A percentile compares a stretch with the other conserved stretches of the same genome.
phyloP scores from a whole-genome alignment of 306 rosid genomes.

The Psophocarpus tetragonolobus region DNA sequence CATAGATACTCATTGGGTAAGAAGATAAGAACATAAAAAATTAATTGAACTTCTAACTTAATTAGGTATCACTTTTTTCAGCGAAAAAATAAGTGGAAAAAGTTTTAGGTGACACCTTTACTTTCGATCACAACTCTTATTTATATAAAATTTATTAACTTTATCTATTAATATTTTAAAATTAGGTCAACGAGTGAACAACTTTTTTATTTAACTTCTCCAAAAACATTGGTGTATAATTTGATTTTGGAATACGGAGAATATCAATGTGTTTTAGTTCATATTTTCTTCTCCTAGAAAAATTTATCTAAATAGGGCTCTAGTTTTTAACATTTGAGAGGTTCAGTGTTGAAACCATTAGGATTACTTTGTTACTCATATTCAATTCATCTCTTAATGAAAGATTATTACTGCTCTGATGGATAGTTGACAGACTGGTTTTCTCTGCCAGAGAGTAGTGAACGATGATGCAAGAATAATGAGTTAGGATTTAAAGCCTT shows the following conservation, averaged over 20 bases:
- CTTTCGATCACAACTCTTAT: too few species aligned
- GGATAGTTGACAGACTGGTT: background rate
- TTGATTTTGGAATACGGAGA: background rate
- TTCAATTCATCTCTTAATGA: background rate
- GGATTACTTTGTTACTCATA: background rate
- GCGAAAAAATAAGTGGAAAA: too few species aligned
- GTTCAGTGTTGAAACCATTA: background rate
- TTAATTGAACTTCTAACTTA: background rate
- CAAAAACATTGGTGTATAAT: background rate
- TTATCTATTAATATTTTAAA: too few species aligned
- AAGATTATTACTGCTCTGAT: background rate
- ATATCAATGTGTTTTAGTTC: background rate
- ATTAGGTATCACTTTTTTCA: too few species aligned
- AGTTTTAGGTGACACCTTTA: too few species aligned
- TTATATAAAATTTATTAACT: too few species aligned
- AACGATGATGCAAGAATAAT: background rate
- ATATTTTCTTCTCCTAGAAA: background rate
- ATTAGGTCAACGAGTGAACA: too few species aligned
- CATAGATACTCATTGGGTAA: background rate
- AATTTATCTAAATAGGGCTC: background rate
- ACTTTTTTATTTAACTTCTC: background rate
- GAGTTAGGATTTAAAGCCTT: slow-evolving; percentile 3
- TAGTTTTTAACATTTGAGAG: background rate
- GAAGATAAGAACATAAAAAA: background rate
- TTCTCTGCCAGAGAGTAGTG: background rate